Conservation (phyloP, 495 filamentous ascomycete species). For the Thermothielavioides terrestris region DNA sequence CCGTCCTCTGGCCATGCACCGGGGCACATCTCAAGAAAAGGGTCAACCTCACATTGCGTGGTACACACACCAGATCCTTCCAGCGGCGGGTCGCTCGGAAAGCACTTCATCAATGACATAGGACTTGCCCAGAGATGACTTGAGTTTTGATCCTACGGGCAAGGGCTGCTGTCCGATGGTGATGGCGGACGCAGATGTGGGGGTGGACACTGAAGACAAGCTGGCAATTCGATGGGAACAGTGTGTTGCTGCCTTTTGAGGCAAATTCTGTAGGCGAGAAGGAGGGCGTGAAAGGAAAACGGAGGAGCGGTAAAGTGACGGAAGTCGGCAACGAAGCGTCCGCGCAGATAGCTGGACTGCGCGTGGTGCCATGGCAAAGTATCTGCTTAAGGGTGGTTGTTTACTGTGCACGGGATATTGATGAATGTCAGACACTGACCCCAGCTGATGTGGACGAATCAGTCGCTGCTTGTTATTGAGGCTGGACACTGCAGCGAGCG, state of each 20-base stretch:
- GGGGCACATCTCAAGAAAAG: slow-evolving; percentile 1
- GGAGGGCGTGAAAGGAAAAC: background rate
- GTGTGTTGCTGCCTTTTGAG: background rate
- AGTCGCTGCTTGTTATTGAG: no score
- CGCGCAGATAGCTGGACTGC: background rate
- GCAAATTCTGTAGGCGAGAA: slow-evolving; percentile 1
- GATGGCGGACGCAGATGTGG: background rate
- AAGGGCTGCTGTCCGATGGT: slow-evolving; percentile 1
- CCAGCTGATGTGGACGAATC: no score
- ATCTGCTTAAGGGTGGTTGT: background rate
- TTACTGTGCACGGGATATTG: no score
- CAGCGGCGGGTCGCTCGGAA: slow-evolving; percentile 3
- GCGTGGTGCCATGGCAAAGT: background rate
- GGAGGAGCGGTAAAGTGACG: background rate
- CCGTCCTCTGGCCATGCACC: slow-evolving; percentile 1
- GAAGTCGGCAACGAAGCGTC: background rate
- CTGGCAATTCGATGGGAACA: background rate
- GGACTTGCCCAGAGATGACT: slow-evolving; percentile 1
- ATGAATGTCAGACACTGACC: no score
- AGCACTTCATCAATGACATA: slow-evolving; percentile 7
- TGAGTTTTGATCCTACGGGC: background rate
- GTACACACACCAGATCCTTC: slow-evolving; percentile 3
- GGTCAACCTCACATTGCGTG: slow-evolving; percentile 2
- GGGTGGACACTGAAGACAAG: background rate
- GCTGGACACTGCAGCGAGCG: no score